A percentile compares a stretch with the other conserved stretches of the same genome.
Evolutionary conservation across 2,329 filamentous ascomycete genomes (phyloP).

Genomic region (Fusarium verrucosum): DNA sequence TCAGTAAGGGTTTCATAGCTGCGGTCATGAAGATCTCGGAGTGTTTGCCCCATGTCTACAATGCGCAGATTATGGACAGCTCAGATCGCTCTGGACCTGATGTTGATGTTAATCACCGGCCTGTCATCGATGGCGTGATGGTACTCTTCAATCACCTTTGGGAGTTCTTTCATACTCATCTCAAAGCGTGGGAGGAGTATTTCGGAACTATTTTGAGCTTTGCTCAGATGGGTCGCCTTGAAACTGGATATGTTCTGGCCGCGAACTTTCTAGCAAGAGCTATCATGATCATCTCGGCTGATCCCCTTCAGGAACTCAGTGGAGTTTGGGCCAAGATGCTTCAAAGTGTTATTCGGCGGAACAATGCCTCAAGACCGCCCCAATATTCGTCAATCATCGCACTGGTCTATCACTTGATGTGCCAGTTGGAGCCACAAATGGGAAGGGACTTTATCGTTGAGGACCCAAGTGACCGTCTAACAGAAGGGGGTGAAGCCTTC

Average conservation of each 20-base stretch:
- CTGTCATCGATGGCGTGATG: constrained; percentile 53
- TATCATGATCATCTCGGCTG: constrained; percentile 69
- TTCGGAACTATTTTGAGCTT: constrained; percentile 77
- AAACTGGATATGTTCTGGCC: constrained; percentile 68
- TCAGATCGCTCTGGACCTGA: constrained; percentile 15
- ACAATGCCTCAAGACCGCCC: constrained; percentile 59
- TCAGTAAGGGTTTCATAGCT: constrained; percentile 60
- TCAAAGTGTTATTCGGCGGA: constrained; percentile 60
- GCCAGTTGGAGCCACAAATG: constrained; percentile 53
- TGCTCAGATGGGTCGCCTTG: constrained; percentile 66
- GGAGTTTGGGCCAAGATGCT: constrained; percentile 65
- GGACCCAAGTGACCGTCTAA: constrained; percentile 52
- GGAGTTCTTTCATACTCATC: constrained; percentile 67
- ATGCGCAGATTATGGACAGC: constrained; percentile 28
- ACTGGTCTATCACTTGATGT: constrained; percentile 58
- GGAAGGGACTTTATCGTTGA: constrained; percentile 52
- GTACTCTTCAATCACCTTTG: constrained; percentile 66
- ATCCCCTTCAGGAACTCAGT: constrained; percentile 61
- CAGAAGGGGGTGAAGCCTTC: constrained; percentile 48
- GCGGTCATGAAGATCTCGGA: constrained; percentile 64
- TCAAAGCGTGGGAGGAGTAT: constrained; percentile 79
- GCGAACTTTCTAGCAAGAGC: constrained; percentile 68
- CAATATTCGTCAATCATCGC: constrained; percentile 64
- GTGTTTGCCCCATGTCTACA: constrained; percentile 59
- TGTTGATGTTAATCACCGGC: neutral